Evolutionary conservation across 78 protist genomes (phyloP).

Genomic region (Dictyostelium purpureum): DNA sequence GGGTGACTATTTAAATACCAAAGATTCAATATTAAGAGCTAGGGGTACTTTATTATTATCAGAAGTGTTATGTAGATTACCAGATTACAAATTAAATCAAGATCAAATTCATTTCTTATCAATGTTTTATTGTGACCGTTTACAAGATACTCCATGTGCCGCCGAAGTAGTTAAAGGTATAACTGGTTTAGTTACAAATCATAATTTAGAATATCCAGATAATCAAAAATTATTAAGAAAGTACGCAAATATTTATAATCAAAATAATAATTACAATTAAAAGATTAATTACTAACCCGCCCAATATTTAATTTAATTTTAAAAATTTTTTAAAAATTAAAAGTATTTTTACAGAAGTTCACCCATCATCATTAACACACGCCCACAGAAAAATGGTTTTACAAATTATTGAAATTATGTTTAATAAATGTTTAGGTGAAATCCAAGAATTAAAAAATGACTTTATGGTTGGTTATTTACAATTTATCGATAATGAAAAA

Average conservation of each 20-base stretch:
- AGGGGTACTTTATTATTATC: slow-evolving; percentile 78
- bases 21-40: slow-evolving; percentile 70
- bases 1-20: slow-evolving; percentile 78
- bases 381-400: slow-evolving; percentile 69
- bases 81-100: slow-evolving; percentile 28
- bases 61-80: slow-evolving; percentile 71
- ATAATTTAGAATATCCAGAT: slow-evolving; percentile 27
- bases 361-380: slow-evolving; percentile 70
- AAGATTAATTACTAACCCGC: background rate
- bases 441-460: slow-evolving; percentile 62
- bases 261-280: background rate
- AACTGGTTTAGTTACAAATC: slow-evolving; percentile 41
- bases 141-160: slow-evolving; percentile 67
- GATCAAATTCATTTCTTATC: slow-evolving; percentile 47
- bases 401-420: slow-evolving; percentile 24
- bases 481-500: slow-evolving; percentile 94
- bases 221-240: slow-evolving; percentile 54
- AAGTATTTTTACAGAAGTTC: slow-evolving; percentile 77
- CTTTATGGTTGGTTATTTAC: slow-evolving; percentile 87
- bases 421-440: slow-evolving; percentile 22
- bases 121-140: slow-evolving; percentile 51
- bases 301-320: background rate
- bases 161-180: slow-evolving; percentile 73
- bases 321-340: background rate
- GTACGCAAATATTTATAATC: background rate